Conservation (phyloP, 768 basidiomycete genomes). For the Tylopilus felleus region DNA sequence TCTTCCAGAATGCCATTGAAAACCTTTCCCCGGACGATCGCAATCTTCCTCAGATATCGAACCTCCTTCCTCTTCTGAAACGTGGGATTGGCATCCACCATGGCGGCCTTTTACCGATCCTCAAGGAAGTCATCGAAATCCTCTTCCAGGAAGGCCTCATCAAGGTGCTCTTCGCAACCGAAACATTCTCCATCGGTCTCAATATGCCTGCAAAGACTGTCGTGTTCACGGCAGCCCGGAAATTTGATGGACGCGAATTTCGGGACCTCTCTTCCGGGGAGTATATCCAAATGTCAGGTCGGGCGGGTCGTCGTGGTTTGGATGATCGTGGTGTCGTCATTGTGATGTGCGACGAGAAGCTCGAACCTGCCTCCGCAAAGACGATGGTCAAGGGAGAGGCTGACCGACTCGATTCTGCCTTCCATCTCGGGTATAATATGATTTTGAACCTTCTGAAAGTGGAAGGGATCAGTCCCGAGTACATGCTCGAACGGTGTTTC, state of each 20-base stretch:
- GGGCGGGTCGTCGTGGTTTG: slow-evolving; percentile 93
- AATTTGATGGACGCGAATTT: slow-evolving; percentile 95
- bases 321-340: slow-evolving; percentile 99
- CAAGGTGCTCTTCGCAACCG: slow-evolving; percentile 97
- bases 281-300: slow-evolving; percentile 99
- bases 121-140: slow-evolving; percentile 99
- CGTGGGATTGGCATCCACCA: slow-evolving; percentile 99
- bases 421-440: slow-evolving; percentile 99
- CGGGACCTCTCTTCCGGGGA: slow-evolving; percentile 91
- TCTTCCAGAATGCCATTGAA: slow-evolving; percentile 94
- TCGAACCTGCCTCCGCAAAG: slow-evolving; percentile 90
- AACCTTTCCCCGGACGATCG: slow-evolving; percentile 85
- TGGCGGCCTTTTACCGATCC: slow-evolving; percentile 92
- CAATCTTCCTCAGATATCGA: slow-evolving; percentile 88
- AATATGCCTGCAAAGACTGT: slow-evolving; percentile 99
- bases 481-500: slow-evolving; percentile 96
- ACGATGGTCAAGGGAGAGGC: slow-evolving; percentile 98
- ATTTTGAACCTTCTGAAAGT: slow-evolving; percentile 97
- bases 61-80: slow-evolving; percentile 87
- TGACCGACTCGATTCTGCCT: slow-evolving; percentile 94
- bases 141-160: slow-evolving; percentile 97
- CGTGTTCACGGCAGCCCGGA: slow-evolving; percentile 92
- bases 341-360: slow-evolving; percentile 99
- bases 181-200: slow-evolving; percentile 95
- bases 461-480: slow-evolving; percentile 97